phyloP scores from a whole-genome alignment of 2,329 filamentous ascomycete genomes.

The Penicillium sp. region DNA sequence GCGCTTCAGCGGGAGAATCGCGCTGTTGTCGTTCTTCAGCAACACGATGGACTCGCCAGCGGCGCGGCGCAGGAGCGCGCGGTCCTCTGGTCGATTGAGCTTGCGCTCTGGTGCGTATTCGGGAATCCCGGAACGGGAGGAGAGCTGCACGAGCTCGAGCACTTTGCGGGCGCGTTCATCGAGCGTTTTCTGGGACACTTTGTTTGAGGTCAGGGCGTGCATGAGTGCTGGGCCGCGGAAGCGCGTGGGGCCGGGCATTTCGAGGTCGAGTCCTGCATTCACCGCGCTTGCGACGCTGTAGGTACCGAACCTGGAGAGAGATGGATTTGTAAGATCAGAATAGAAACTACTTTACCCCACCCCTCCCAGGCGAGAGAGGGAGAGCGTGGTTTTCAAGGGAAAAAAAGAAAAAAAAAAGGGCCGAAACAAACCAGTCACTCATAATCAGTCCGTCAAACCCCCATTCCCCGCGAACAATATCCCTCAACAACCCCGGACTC shows the following conservation, averaged over 20 bases:
- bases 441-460: constrained; percentile 52
- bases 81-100: constrained; percentile 65
- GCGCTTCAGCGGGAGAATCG: constrained; percentile 61
- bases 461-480: constrained; percentile 53
- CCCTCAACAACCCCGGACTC: constrained; percentile 44
- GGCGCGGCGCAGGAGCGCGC: constrained; percentile 66
- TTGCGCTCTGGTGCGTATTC: constrained; percentile 60
- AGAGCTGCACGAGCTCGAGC: constrained; percentile 64
- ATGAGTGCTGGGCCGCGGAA: constrained; percentile 47
- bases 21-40: constrained; percentile 70
- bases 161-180: constrained; percentile 64
- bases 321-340: background rate
- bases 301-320: constrained; percentile 47
- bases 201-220: constrained; percentile 58
- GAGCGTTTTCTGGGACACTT: constrained; percentile 60
- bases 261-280: constrained; percentile 52
- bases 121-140: constrained; percentile 58
- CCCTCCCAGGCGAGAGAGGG: no score
- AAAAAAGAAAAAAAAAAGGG: background rate
- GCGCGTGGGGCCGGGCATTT: constrained; percentile 54
- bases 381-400: no score
- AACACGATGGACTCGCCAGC: constrained; percentile 74
- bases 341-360: no score
- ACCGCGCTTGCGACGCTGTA: constrained; percentile 52
- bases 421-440: constrained; percentile 48